Percentiles rank a stretch among this genome's conserved stretches.
These are phyloP conservation scores for Spatholobus suberectus DNA, from an alignment of 306 rosid genomes.

Conservation along the genomic window DNA sequence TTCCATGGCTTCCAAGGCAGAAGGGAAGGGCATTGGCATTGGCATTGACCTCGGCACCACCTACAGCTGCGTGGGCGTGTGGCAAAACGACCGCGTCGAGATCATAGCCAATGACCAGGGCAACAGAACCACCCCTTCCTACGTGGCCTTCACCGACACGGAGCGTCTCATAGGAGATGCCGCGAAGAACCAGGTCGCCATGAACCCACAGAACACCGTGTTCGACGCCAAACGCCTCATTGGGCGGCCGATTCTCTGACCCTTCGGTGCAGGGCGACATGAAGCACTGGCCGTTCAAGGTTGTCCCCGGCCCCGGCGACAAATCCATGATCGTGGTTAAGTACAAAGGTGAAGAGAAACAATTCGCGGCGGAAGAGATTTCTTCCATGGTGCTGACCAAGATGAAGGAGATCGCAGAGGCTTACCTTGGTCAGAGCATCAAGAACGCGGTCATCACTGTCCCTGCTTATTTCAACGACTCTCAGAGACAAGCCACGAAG, in stretches of 20 bases:
- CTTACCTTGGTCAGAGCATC: slow-evolving; percentile 45
- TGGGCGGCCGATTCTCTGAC: slow-evolving; percentile 48
- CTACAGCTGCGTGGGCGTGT: slow-evolving; percentile 62
- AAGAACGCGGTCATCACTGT: slow-evolving; percentile 56
- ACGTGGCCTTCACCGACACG: slow-evolving; percentile 56
- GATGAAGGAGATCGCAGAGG: slow-evolving; percentile 59
- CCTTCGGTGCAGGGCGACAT: slow-evolving; percentile 51
- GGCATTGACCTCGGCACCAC: slow-evolving; percentile 67
- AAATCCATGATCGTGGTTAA: slow-evolving; percentile 57
- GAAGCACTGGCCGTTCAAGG: slow-evolving; percentile 58
- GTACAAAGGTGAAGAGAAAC: slow-evolving; percentile 58
- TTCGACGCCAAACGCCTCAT: slow-evolving; percentile 59
- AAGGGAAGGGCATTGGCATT: too few species aligned
- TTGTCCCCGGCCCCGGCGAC: slow-evolving; percentile 50
- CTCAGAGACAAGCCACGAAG: slow-evolving; percentile 58
- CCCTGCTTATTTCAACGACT: slow-evolving; percentile 61
- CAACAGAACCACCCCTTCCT: slow-evolving; percentile 61
- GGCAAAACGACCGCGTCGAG: slow-evolving; percentile 66
- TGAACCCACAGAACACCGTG: slow-evolving; percentile 61
- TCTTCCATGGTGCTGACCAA: slow-evolving; percentile 54
- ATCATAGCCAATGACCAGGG: slow-evolving; percentile 64
- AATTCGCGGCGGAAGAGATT: slow-evolving; percentile 54
- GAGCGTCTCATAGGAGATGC: slow-evolving; percentile 60
- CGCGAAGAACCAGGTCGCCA: slow-evolving; percentile 64
- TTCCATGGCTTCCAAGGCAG: too few species aligned